phyloP scores from a whole-genome alignment of 2,329 filamentous ascomycete genomes.

The Paraphaeosphaeria minitans region DNA sequence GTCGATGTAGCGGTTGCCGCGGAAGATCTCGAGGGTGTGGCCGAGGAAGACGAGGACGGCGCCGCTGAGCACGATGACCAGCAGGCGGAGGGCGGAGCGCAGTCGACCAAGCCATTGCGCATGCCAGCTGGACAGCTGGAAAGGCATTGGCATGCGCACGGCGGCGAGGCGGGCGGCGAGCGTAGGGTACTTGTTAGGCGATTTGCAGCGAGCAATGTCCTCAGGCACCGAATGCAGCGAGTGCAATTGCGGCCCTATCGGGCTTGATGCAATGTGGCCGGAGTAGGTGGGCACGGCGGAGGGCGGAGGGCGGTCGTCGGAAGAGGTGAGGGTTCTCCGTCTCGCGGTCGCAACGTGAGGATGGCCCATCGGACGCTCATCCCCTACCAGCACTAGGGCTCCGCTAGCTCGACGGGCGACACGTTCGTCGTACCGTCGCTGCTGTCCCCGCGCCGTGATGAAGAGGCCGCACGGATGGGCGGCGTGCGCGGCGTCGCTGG shows the following conservation, averaged over 20 bases:
- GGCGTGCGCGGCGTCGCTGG: constrained; percentile 9
- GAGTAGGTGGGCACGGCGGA: constrained; percentile 18
- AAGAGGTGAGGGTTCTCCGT: constrained; percentile 12
- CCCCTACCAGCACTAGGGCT: constrained; percentile 2
- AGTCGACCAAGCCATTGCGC: constrained; percentile 44
- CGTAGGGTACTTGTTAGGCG: constrained; percentile 6
- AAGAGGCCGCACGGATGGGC: constrained; percentile 7
- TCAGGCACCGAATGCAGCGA: constrained; percentile 25
- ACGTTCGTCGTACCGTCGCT: constrained; percentile 12
- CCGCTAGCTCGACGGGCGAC: constrained; percentile 10
- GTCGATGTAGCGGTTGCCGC: constrained; percentile 43
- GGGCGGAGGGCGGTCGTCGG: constrained; percentile 22
- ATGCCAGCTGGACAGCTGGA: constrained; percentile 33
- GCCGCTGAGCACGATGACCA: constrained; percentile 45
- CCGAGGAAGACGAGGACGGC: constrained; percentile 42
- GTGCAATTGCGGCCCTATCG: constrained; percentile 25
- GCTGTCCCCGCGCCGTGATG: constrained; percentile 11
- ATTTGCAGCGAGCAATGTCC: constrained; percentile 25
- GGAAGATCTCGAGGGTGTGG: constrained; percentile 44
- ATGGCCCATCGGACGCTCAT: constrained; percentile 22
- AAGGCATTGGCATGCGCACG: constrained; percentile 34
- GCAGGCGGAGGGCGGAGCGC: constrained; percentile 43
- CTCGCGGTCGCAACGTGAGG: constrained; percentile 24
- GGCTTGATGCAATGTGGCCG: constrained; percentile 24
- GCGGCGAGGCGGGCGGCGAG: constrained; percentile 26